These are phyloP conservation scores for Conticribra weissflogii DNA, from an alignment of 108 stramenopile species.

Conservation along the genomic window DNA sequence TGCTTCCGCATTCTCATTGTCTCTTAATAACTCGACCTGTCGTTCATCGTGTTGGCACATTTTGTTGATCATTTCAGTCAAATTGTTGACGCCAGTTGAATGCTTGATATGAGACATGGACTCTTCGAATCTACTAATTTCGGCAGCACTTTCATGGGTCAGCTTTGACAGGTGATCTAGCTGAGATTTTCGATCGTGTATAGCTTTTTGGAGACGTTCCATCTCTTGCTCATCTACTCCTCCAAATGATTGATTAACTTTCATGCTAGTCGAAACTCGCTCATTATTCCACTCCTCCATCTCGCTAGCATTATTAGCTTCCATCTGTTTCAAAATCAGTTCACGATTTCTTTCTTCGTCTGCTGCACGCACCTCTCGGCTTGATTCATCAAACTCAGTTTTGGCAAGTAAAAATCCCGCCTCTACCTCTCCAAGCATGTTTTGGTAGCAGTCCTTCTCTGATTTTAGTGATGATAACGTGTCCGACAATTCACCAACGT, in stretches of 20 bases:
- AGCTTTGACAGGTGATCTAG: constrained; percentile 40
- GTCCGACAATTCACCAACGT: constrained; percentile 68
- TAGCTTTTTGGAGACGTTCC: constrained; percentile 28
- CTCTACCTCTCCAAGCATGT: constrained; percentile 56
- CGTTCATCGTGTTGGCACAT: constrained; percentile 56
- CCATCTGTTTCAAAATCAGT: constrained; percentile 32
- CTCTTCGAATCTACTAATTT: constrained; percentile 49
- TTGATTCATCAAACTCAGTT: constrained; percentile 44
- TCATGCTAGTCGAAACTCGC: constrained; percentile 31
- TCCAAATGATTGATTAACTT: constrained; percentile 32
- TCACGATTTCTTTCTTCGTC: constrained; percentile 41
- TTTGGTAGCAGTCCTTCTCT: constrained; percentile 42
- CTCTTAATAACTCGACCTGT: constrained; percentile 40
- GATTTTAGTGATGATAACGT: constrained; percentile 42
- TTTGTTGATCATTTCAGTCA: constrained; percentile 72
- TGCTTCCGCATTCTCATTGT: constrained; percentile 69
- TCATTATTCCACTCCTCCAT: constrained; percentile 55
- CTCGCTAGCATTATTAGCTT: constrained; percentile 39
- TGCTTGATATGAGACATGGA: constrained; percentile 60
- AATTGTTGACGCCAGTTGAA: constrained; percentile 70
- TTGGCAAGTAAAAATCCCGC: constrained; percentile 39
- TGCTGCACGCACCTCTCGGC: constrained; percentile 31
- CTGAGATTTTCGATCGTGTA: constrained; percentile 39
- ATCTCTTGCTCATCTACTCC: constrained; percentile 48
- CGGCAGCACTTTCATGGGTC: constrained; percentile 20